phyloP scores from a whole-genome alignment of 2,329 filamentous ascomycete genomes.

The Hypocrella siamensis region DNA sequence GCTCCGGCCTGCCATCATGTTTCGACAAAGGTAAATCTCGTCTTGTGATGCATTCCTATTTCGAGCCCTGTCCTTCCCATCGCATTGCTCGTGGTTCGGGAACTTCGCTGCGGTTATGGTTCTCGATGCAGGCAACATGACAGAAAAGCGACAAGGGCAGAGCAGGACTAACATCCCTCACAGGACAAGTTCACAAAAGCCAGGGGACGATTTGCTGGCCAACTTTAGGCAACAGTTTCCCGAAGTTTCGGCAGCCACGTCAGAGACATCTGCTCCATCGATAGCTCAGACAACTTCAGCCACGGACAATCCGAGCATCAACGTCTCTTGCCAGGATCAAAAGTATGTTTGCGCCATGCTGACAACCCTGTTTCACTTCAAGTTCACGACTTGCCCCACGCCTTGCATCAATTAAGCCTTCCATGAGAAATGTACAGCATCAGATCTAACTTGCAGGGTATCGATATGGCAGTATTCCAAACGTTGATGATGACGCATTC shows the following conservation, averaged over 20 bases:
- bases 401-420: background rate
- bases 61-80: no score
- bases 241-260: constrained; percentile 43
- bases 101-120: no score
- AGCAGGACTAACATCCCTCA: no score
- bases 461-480: constrained; percentile 7
- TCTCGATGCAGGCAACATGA: no score
- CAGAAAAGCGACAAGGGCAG: no score
- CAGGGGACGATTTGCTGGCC: constrained; percentile 64
- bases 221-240: constrained; percentile 74
- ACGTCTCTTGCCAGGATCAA: constrained; percentile 9
- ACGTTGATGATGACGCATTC: constrained; percentile 20
- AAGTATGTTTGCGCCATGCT: no score
- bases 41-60: no score
- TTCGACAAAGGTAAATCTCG: constrained; percentile 7
- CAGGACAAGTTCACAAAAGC: constrained; percentile 67
- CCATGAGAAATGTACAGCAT: background rate
- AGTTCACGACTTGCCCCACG: background rate
- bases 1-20: constrained; percentile 5
- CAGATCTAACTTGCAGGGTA: background rate
- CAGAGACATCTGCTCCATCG: constrained; percentile 25
- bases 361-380: no score
- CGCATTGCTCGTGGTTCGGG: no score
- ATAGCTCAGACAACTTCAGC: constrained; percentile 18
- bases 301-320: constrained; percentile 9